Conservation (phyloP, 352 stramenopile genomes). For the Globisporangium mamillatum region DNA sequence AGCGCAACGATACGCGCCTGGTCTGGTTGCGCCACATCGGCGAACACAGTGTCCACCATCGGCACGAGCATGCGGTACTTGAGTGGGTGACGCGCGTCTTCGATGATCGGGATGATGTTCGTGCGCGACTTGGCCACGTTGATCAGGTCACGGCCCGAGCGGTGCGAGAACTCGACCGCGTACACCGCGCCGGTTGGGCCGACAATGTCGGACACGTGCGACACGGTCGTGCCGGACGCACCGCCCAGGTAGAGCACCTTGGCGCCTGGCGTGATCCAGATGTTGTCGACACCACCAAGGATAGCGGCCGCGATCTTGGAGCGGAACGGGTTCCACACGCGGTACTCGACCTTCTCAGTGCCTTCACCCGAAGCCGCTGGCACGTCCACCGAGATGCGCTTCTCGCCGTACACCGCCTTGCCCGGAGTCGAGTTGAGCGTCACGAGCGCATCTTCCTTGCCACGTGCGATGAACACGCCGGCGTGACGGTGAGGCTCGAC, state of each 20-base stretch:
- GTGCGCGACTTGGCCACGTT: slow-evolving; percentile 99
- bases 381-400: slow-evolving; percentile 98
- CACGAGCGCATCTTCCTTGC: slow-evolving; percentile 99
- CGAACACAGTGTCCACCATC: slow-evolving; percentile 99
- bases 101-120: slow-evolving; percentile 99
- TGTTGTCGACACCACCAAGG: slow-evolving; percentile 97
- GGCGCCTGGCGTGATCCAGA: slow-evolving; percentile 96
- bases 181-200: slow-evolving; percentile 97
- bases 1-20: slow-evolving; percentile 99
- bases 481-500: slow-evolving; percentile 98
- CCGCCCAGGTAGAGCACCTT: slow-evolving; percentile 99
- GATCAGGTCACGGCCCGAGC: slow-evolving; percentile 97
- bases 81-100: slow-evolving; percentile 96
- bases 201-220: slow-evolving; percentile 99
- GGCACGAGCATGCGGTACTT: slow-evolving; percentile 99
- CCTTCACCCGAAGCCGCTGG: slow-evolving; percentile 84
- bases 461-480: slow-evolving; percentile 97
- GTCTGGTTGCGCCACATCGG: slow-evolving; percentile 99
- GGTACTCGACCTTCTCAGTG: slow-evolving; percentile 98
- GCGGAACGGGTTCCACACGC: slow-evolving; percentile 99
- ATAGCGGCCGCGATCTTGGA: slow-evolving; percentile 99
- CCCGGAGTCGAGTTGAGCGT: slow-evolving; percentile 98
- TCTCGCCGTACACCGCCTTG: slow-evolving; percentile 99
- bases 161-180: slow-evolving; percentile 99
- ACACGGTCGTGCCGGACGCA: slow-evolving; percentile 98